A percentile compares a stretch with the other conserved stretches of the same genome.
These are phyloP conservation scores for Globisporangium nagaii DNA, from an alignment of 352 stramenopile species.

Conservation along the genomic window DNA sequence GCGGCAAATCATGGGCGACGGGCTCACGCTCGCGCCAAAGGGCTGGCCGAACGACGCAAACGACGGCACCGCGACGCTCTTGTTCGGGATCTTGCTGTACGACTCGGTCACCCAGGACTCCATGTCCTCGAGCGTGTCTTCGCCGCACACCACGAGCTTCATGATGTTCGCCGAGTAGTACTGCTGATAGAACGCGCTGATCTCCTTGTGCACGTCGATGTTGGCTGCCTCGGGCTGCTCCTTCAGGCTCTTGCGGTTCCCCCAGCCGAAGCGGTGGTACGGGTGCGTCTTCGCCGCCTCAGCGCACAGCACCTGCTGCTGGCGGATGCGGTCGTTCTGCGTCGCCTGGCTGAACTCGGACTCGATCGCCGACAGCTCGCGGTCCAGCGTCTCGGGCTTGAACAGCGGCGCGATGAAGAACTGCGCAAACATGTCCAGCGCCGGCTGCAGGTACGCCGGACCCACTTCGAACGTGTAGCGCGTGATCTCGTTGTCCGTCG, in stretches of 20 bases:
- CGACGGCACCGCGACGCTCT: constrained; percentile 30
- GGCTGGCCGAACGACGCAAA: constrained; percentile 38
- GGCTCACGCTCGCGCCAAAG: constrained; percentile 39
- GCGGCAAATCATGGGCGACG: constrained; percentile 45
- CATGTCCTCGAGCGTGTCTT: constrained; percentile 67
- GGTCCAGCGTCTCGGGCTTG: constrained; percentile 67
- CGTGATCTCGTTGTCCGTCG: constrained; percentile 90
- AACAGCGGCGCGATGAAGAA: constrained; percentile 92
- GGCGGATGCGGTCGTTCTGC: constrained; percentile 63
- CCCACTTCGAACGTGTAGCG: constrained; percentile 93
- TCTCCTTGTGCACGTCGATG: constrained; percentile 55
- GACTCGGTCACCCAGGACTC: constrained; percentile 55
- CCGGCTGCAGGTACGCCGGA: constrained; percentile 44
- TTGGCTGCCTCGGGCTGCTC: constrained; percentile 29
- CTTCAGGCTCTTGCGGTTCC: constrained; percentile 72
- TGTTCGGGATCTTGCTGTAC: constrained; percentile 63
- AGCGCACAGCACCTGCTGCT: constrained; percentile 79
- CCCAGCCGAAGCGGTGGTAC: constrained; percentile 83
- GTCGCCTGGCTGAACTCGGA: constrained; percentile 83
- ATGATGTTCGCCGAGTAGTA: constrained; percentile 84
- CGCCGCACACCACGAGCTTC: constrained; percentile 75
- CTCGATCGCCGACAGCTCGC: constrained; percentile 84
- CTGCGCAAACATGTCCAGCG: constrained; percentile 92
- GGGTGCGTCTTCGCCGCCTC: constrained; percentile 45
- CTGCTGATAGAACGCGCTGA: constrained; percentile 59